Conservation (phyloP, 495 filamentous ascomycete species). For the Chaetomium tenue region DNA sequence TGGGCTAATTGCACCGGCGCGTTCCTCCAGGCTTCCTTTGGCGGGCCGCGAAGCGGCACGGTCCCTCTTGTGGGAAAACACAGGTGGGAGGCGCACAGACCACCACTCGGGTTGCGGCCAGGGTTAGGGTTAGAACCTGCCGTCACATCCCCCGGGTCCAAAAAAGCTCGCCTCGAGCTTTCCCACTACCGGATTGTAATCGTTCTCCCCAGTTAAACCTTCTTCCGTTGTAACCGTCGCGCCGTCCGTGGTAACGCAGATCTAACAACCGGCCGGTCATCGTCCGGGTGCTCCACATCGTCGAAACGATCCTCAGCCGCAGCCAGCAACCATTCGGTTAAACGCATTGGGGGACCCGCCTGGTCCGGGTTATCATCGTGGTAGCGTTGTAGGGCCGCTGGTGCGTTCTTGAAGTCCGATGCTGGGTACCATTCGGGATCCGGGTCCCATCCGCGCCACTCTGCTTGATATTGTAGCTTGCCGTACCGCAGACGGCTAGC, state of each 20-base stretch:
- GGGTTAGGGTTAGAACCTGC: background rate
- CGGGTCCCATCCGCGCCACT: constrained; percentile 19
- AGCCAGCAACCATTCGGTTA: constrained; percentile 11
- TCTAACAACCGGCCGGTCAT: constrained; percentile 5
- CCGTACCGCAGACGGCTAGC: constrained; percentile 10
- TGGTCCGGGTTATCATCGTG: constrained; percentile 13
- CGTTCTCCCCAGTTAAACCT: background rate
- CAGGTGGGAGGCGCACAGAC: background rate
- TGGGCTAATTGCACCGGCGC: too few species aligned
- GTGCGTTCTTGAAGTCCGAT: constrained; percentile 8
- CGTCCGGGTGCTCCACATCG: background rate
- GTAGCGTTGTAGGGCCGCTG: constrained; percentile 6
- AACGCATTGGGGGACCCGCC: constrained; percentile 9
- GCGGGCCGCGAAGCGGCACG: too few species aligned
- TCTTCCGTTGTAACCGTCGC: background rate
- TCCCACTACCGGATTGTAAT: too few species aligned
- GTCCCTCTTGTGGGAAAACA: too few species aligned
- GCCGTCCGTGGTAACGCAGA: background rate
- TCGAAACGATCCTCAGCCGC: constrained; percentile 8
- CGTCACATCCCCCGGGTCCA: constrained; percentile 4
- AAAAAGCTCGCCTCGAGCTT: constrained; percentile 14
- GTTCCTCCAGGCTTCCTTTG: too few species aligned
- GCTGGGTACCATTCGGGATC: constrained; percentile 11
- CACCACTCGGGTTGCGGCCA: background rate
- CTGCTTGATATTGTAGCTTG: constrained; percentile 16